Conservation (phyloP, 2,329 filamentous ascomycete species). For the Colletotrichum sp. region DNA sequence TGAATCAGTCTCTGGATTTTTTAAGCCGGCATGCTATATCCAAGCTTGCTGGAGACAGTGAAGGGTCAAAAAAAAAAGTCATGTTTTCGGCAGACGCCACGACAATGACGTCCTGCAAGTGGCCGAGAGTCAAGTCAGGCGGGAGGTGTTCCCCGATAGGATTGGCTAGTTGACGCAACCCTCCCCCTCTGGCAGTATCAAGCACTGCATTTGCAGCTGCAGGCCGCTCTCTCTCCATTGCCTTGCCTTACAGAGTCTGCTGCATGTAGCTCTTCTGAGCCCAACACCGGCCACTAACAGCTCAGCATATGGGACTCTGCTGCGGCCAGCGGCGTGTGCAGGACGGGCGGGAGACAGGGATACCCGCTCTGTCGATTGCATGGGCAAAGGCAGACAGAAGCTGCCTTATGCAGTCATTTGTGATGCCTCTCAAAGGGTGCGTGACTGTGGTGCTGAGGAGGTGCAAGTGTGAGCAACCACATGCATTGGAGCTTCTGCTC, state of each 20-base stretch:
- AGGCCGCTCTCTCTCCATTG: neutral
- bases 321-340: slow-evolving; percentile 9
- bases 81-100: neutral
- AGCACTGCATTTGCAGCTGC: slow-evolving; percentile 16
- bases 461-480: neutral
- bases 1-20: neutral
- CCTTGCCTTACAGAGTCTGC: neutral
- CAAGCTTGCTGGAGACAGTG: neutral
- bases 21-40: neutral
- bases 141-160: neutral
- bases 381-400: neutral
- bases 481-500: neutral
- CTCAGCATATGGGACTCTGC: neutral
- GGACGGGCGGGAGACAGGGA: slow-evolving; percentile 16
- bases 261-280: slow-evolving; percentile 12
- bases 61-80: neutral
- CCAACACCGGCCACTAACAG: slow-evolving; percentile 11
- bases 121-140: slow-evolving; percentile 19
- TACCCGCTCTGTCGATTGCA: slow-evolving; percentile 7
- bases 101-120: slow-evolving; percentile 20
- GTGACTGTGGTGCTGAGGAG: neutral
- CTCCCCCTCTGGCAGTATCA: neutral
- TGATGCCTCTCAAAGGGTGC: neutral
- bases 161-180: slow-evolving; percentile 17
- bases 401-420: slow-evolving; percentile 2